A percentile compares a stretch with the other conserved stretches of the same genome.
These are phyloP conservation scores for Vigna reflexopilosa DNA, from an alignment of 306 rosid species.

Conservation along the genomic window DNA sequence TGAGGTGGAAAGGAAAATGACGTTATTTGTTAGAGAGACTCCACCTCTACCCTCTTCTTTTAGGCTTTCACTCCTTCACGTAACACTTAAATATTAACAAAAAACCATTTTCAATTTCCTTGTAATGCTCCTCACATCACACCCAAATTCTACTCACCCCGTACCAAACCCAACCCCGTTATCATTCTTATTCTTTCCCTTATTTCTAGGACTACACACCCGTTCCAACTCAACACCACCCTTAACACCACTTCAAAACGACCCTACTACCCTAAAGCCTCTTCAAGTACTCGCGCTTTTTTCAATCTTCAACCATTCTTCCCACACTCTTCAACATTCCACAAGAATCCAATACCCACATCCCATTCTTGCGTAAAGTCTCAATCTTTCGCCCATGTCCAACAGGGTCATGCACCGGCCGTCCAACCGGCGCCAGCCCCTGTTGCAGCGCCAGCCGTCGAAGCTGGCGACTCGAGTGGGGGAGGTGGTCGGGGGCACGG, in stretches of 20 bases:
- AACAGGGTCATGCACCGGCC: slow-evolving; percentile 49
- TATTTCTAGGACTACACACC: not conserved
- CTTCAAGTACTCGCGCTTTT: no score
- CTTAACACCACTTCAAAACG: no score
- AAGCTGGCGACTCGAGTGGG: slow-evolving; percentile 43
- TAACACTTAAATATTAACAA: no score
- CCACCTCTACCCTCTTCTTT: not conserved
- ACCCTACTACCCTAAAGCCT: not conserved
- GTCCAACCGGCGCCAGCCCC: slow-evolving; percentile 54
- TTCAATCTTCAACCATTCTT: not conserved
- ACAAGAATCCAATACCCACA: not conserved
- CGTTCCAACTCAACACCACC: not conserved
- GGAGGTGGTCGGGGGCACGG: slow-evolving; percentile 75
- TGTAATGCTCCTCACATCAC: slow-evolving; percentile 40
- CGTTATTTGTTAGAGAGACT: not conserved
- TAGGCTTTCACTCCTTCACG: not conserved
- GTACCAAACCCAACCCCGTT: not conserved
- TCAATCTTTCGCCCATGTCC: slow-evolving; percentile 42
- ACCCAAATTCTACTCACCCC: slow-evolving; percentile 29
- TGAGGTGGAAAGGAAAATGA: not conserved
- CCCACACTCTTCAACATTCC: not conserved
- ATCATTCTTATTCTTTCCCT: not conserved
- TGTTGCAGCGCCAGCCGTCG: slow-evolving; percentile 32
- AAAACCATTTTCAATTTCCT: not conserved
- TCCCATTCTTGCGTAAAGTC: not conserved